Percentiles rank a stretch among this genome's conserved stretches.
phyloP scores from a whole-genome alignment of 129 eudicot genomes.

The Sambucus nigra region DNA sequence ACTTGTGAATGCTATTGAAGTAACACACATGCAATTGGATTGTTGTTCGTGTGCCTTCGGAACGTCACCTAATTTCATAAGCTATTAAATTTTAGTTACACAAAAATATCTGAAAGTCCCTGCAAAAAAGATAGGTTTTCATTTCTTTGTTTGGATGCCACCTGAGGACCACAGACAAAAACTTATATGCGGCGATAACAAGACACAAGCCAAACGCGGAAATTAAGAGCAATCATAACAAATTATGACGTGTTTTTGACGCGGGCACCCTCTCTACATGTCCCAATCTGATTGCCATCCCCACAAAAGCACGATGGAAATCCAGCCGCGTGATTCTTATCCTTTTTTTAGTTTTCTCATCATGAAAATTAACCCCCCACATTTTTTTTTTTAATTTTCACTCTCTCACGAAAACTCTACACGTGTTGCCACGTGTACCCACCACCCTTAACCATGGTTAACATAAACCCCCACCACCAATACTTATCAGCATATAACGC shows the following conservation, averaged over 20 bases:
- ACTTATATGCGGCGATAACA: neutral
- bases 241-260: slow-evolving; percentile 2
- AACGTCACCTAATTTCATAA: too few species aligned
- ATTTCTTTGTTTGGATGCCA: neutral
- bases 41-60: too few species aligned
- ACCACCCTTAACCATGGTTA: slow-evolving; percentile 16
- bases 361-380: neutral
- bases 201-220: slow-evolving; percentile 7
- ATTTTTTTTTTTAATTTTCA: neutral
- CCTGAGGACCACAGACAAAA: neutral
- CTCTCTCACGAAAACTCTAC: slow-evolving; percentile 18
- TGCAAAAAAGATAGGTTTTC: too few species aligned
- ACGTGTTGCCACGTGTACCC: slow-evolving; percentile 32
- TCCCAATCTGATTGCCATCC: neutral
- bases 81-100: too few species aligned
- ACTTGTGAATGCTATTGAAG: too few species aligned
- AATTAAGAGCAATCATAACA: neutral
- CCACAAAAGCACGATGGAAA: too few species aligned
- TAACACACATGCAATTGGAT: too few species aligned
- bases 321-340: neutral
- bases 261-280: slow-evolving; percentile 7
- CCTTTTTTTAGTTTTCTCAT: neutral
- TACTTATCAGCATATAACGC: slow-evolving; percentile 11
- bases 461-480: slow-evolving; percentile 3
- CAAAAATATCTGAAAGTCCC: too few species aligned